These are phyloP conservation scores for Globisporangium polare DNA, from an alignment of 352 stramenopile species.

Conservation along the genomic window DNA sequence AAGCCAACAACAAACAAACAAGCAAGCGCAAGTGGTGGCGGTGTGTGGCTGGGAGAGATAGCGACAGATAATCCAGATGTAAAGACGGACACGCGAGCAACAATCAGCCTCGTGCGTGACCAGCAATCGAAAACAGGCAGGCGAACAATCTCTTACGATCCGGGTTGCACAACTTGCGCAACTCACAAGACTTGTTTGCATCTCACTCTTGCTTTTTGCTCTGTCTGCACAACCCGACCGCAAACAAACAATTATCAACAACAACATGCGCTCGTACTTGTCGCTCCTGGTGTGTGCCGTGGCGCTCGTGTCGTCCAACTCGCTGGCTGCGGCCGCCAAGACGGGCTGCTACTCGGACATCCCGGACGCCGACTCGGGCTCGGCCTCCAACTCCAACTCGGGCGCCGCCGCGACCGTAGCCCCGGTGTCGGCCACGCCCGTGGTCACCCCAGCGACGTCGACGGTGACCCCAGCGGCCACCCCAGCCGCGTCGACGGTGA, in stretches of 20 bases:
- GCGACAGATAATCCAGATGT: constrained; percentile 1
- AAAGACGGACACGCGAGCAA: not conserved
- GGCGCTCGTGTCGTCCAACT: constrained; percentile 7
- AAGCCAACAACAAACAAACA: not conserved
- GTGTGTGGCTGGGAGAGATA: not conserved
- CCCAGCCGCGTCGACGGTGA: not conserved
- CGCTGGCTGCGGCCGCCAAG: constrained; percentile 4
- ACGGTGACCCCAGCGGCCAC: not conserved
- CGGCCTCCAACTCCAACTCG: not conserved
- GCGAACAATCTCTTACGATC: not conserved
- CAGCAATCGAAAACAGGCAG: not conserved
- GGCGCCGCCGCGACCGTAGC: not conserved
- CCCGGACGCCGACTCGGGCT: not conserved
- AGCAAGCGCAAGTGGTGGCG: not conserved
- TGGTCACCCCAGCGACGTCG: constrained; percentile 1
- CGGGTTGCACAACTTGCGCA: not conserved
- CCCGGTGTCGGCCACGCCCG: not conserved
- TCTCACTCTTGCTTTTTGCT: constrained; percentile 12
- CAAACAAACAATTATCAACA: not conserved
- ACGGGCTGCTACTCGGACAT: constrained; percentile 15
- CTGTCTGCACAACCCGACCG: not conserved
- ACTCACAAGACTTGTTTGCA: not conserved
- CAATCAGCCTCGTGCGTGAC: not conserved
- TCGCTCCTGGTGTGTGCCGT: constrained; percentile 10
- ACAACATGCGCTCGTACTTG: constrained; percentile 12